phyloP scores from a whole-genome alignment of 306 rosid genomes.

The Cucurbita ficifolia region DNA sequence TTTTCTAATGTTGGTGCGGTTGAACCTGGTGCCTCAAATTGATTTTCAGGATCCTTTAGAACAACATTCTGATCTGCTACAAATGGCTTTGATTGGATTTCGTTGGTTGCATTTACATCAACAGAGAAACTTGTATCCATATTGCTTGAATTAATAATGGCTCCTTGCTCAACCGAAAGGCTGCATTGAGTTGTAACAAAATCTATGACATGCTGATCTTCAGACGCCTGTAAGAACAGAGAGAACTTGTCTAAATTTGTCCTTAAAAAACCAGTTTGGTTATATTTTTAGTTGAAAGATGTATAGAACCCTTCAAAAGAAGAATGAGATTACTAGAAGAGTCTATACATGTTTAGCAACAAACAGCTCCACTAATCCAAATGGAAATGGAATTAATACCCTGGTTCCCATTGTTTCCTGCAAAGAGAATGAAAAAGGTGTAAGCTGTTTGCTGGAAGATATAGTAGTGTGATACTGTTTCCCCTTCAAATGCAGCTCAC shows the following conservation, averaged over 20 bases:
- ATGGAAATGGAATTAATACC: constrained; percentile 61
- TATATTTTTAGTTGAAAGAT: background rate
- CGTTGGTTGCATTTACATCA: constrained; percentile 19
- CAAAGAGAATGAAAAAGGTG: background rate
- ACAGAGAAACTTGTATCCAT: constrained; percentile 19
- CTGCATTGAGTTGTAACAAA: constrained; percentile 44
- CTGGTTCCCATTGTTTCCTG: constrained; percentile 68
- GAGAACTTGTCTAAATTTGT: background rate
- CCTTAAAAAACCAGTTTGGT: background rate
- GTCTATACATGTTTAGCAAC: constrained; percentile 47
- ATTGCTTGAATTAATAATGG: constrained; percentile 19
- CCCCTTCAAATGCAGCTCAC: constrained; percentile 18
- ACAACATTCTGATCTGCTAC: constrained; percentile 21
- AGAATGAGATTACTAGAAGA: background rate
- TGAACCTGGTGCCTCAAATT: constrained; percentile 14
- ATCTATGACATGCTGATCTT: constrained; percentile 58
- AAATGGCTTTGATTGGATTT: constrained; percentile 30
- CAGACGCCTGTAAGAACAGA: constrained; percentile 38
- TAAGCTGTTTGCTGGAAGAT: background rate
- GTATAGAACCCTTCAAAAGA: background rate
- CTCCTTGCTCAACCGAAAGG: constrained; percentile 31
- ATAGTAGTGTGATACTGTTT: background rate
- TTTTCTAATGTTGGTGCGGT: constrained; percentile 23
- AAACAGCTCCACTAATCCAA: constrained; percentile 68
- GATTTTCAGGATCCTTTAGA: constrained; percentile 17